Evolutionary conservation across 2,329 filamentous ascomycete species (phyloP), one percentile per base, ranked within the genome.

Genomic region (Zalaria sp.): DNA sequence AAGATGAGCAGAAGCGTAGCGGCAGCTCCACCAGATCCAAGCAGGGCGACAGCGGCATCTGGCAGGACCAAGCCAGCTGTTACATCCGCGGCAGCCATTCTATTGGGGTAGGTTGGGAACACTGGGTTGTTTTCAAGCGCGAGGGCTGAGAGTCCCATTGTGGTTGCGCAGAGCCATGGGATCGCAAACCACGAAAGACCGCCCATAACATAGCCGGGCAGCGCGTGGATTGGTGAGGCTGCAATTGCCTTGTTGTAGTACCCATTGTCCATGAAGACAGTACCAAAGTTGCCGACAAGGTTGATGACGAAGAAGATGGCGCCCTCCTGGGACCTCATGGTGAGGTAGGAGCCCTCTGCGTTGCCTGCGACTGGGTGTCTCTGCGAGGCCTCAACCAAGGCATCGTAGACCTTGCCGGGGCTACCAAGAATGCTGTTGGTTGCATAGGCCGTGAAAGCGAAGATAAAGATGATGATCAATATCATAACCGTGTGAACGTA

Each of bases 211-310:
- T 94, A 94, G 11, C 87, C 87, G 0, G 87, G 87, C 2, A 95
- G 74, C 0, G 87, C 88, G 34, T 89, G 79, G 0, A 89, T 81
- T 1, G 86, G 86, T 25, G 78, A 81, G 0, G 88, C 86, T 5
- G 88, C 85, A 53, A 94, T 93, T 10, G 86, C 87, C 62, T 93
- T 93, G 70, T 93, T 91, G 64, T 87, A 93, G 66, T 93, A 93
- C 10, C 82, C 54, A 25, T 56, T 47, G 40, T 53, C 29, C 48
- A 47, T 34, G 44, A 34, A 25, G 9, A 26, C 27, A 28, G 34
- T n/a, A 4, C 69, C 81, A 46, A 89, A 91, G 62, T 88, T 88
- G 34, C 84, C 84, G 31, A 88, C 81, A 38, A 84, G 80, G 61
- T 93, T 93, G 63, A 51, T 49, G 32, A 93, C 78, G 60, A 93